phyloP scores from a whole-genome alignment of 352 stramenopile species.

The Globisporangium nagaii region DNA sequence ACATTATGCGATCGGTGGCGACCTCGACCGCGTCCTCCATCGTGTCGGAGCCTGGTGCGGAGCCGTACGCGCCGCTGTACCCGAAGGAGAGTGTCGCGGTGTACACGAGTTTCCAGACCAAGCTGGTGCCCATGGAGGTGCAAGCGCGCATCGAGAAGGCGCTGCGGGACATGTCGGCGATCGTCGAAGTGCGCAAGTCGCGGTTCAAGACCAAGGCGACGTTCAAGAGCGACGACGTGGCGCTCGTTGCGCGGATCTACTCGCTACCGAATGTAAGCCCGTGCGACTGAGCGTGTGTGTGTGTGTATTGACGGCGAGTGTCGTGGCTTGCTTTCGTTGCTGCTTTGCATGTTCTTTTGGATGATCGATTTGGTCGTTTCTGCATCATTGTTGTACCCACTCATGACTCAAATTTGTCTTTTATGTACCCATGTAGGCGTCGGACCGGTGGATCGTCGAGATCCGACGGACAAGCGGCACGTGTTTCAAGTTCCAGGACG shows the following conservation, averaged over 20 bases:
- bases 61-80: slow-evolving; percentile 43
- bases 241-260: slow-evolving; percentile 59
- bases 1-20: slow-evolving; percentile 37
- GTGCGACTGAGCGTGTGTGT: slow-evolving; percentile 16
- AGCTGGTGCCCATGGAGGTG: slow-evolving; percentile 33
- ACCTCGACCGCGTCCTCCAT: slow-evolving; percentile 18
- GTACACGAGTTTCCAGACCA: slow-evolving; percentile 76
- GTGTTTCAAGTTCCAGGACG: slow-evolving; percentile 69
- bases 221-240: slow-evolving; percentile 51
- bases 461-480: slow-evolving; percentile 65
- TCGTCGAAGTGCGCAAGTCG: slow-evolving; percentile 48
- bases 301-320: slow-evolving; percentile 11
- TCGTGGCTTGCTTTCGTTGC: slow-evolving; percentile 5
- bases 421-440: slow-evolving; percentile 16
- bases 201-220: slow-evolving; percentile 74
- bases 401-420: not conserved
- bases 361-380: not conserved
- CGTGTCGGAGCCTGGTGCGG: slow-evolving; percentile 26
- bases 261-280: slow-evolving; percentile 63
- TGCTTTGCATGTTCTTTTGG: slow-evolving; percentile 1
- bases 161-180: slow-evolving; percentile 38
- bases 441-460: slow-evolving; percentile 57
- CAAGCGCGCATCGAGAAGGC: slow-evolving; percentile 50
- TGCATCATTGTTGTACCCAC: not conserved
- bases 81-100: slow-evolving; percentile 51